Conservation (phyloP, 75 land plant genomes). For the Selaginella moellendorffii region DNA sequence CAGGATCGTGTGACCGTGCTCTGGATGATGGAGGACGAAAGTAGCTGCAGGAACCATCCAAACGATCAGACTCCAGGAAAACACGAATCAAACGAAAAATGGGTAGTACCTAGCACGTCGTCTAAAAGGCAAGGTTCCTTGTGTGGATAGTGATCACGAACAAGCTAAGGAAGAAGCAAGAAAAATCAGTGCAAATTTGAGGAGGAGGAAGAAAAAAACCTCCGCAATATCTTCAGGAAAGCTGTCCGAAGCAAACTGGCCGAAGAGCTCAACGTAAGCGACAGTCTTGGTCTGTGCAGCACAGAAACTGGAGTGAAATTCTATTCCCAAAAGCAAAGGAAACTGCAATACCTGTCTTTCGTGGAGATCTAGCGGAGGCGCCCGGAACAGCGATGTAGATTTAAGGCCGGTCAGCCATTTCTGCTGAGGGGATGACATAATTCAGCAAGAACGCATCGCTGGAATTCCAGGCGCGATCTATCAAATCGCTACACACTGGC, state of each 20-base stretch:
- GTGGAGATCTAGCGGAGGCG: constrained; percentile 48
- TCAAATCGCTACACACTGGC: too few species aligned
- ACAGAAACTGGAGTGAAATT: background rate
- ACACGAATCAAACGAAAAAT: background rate
- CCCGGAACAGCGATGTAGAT: constrained; percentile 60
- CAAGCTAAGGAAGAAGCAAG: constrained; percentile 36
- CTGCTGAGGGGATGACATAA: constrained; percentile 37
- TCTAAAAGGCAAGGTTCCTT: constrained; percentile 56
- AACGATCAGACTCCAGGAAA: background rate
- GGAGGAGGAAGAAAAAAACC: constrained; percentile 21
- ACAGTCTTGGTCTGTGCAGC: constrained; percentile 41
- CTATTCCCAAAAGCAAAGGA: background rate
- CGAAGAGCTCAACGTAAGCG: constrained; percentile 84
- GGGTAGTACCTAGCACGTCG: constrained; percentile 62
- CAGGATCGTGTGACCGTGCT: constrained; percentile 76
- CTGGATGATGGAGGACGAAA: constrained; percentile 89
- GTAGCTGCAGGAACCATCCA: constrained; percentile 36
- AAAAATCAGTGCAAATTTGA: background rate
- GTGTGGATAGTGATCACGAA: constrained; percentile 54
- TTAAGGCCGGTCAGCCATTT: constrained; percentile 64
- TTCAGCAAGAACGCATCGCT: background rate
- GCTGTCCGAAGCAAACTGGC: constrained; percentile 66
- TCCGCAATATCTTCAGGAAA: constrained; percentile 77
- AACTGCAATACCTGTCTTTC: constrained; percentile 41
- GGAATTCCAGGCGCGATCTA: background rate